Evolutionary conservation across 805 yeast species (phyloP), one percentile per base, ranked within the genome.

Genomic region (Tanozyma kutaoensis): DNA sequence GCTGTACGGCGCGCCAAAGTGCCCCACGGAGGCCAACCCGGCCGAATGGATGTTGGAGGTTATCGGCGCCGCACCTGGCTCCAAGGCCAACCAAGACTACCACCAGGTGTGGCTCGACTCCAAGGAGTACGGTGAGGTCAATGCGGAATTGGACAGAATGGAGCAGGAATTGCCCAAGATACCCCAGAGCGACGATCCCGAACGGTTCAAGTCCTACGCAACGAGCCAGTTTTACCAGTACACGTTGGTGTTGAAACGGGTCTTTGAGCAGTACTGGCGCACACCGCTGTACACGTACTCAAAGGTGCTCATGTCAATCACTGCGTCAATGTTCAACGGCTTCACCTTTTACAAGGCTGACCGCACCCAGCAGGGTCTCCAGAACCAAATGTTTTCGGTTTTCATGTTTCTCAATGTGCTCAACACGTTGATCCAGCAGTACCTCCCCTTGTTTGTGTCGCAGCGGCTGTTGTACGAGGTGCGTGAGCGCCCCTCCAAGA

Each of bases 51-150:
- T 76, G 51, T 53, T 77, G 52, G 74, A 74, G 34, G 71, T 71
- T 31, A 74, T 79, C 48, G 88, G 88, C 33, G 86, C 88, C 19
- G 86, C 82, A 45, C 84, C 88, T 3, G 76, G 82, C 16, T 76
- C 82, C 3, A 43, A 55, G 28, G 68, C 65, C 12, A 42, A 50
- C 17, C 65, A 62, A 27, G 75, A 79, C 47, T 79, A 80, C 75
- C 57, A 59, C 46, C 69, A 72, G 8, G 57, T 67, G 9, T 79
- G 91, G 91, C 36, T 35, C 6, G 50, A 47, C 11, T 42, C 52
- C 19, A 33, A 33, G 3, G 43, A 36, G 24, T 33, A 33, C 31
- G 24, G 24, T 20, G 38, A 14, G 2, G 27, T 39, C 10, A 38
- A 36, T 26, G 12, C 14, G 11, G 37, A 30, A 28, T 38, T 47